Conservation (phyloP, 2,329 filamentous ascomycete species). For the Colletotrichum limetticola region DNA sequence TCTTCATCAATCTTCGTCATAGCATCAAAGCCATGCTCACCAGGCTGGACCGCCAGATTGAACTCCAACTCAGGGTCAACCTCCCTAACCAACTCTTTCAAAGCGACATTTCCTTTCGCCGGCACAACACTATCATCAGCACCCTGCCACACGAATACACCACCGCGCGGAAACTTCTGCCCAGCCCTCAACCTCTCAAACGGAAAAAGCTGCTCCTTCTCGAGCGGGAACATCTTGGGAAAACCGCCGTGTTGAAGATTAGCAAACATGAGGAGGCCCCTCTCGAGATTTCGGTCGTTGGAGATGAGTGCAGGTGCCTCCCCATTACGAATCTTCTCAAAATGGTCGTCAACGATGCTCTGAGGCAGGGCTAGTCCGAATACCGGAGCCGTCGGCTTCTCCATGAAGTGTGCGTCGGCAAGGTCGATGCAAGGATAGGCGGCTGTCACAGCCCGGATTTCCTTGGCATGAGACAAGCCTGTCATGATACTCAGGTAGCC, state of each 20-base stretch:
- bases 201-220: conserved; percentile 3
- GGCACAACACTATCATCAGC: conserved; percentile 11
- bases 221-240: neutral
- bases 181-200: conserved; percentile 11
- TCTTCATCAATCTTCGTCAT: conserved; percentile 10
- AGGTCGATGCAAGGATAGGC: conserved; percentile 39
- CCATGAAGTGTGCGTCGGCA: conserved; percentile 7
- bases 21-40: conserved; percentile 20
- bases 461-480: conserved; percentile 38
- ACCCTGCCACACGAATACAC: conserved; percentile 26
- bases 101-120: neutral
- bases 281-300: neutral
- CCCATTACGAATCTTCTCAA: neutral
- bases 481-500: conserved; percentile 39
- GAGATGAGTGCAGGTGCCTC: neutral
- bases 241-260: neutral
- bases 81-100: neutral
- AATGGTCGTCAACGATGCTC: conserved; percentile 12
- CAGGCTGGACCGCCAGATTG: neutral
- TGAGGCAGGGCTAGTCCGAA: neutral
- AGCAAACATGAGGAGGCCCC: conserved; percentile 7
- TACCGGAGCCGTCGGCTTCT: neutral
- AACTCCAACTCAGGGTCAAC: conserved; percentile 3
- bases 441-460: conserved; percentile 33
- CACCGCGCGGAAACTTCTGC: conserved; percentile 2